These are phyloP conservation scores for Sporisorium graminicola DNA, from an alignment of 1,284 basidiomycete species.

Conservation along the genomic window DNA sequence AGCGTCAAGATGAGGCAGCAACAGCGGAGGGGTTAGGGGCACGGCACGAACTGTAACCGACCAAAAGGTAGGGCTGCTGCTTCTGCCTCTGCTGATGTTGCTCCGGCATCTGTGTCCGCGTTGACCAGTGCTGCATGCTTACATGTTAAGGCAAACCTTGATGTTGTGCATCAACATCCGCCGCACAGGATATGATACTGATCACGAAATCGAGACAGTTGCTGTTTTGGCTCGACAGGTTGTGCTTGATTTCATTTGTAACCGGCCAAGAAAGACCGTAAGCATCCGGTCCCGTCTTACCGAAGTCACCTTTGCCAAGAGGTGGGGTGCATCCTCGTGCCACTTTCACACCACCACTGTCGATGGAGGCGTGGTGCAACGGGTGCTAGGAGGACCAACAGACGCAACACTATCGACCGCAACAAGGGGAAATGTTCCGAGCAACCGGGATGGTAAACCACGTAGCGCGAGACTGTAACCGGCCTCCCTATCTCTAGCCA, in stretches of 20 bases:
- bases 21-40: background rate
- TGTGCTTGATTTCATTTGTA: conserved; percentile 2
- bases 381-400: background rate
- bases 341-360: background rate
- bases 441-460: background rate
- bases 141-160: conserved; percentile 28
- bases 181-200: conserved; percentile 5
- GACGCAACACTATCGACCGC: background rate
- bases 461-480: background rate
- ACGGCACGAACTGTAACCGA: background rate
- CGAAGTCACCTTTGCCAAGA: conserved; percentile 1
- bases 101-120: conserved; percentile 22
- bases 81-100: too few relatives aligned
- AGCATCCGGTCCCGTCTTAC: conserved; percentile 7
- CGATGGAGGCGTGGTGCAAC: background rate
- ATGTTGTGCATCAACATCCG: conserved; percentile 26
- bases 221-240: background rate
- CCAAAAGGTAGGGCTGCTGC: background rate
- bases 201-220: background rate
- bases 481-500: background rate
- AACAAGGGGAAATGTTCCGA: background rate
- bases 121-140: conserved; percentile 12
- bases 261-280: conserved; percentile 4
- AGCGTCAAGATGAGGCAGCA: background rate
- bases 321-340: conserved; percentile 1